phyloP scores from a whole-genome alignment of 805 yeast genomes.

The Candida maesae region DNA sequence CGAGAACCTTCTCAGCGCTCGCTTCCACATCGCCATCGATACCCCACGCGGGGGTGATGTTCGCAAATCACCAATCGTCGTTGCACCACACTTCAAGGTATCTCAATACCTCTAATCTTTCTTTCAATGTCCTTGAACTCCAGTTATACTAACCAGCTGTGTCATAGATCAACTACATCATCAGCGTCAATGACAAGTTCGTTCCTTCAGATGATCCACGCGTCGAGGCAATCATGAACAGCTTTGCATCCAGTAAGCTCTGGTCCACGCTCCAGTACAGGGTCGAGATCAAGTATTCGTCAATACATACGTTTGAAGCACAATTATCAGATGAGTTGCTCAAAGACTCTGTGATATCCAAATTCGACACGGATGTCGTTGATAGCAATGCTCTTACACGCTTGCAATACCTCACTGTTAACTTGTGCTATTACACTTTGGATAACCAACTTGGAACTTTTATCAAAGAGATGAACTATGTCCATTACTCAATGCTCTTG shows the following conservation, averaged over 20 bases:
- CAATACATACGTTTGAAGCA: constrained; percentile 12
- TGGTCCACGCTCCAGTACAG: constrained; percentile 7
- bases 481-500: constrained; percentile 10
- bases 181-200: constrained; percentile 13
- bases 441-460: not conserved
- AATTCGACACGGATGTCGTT: constrained; percentile 8
- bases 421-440: constrained; percentile 10
- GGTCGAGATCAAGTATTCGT: constrained; percentile 9
- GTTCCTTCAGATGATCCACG: constrained; percentile 10
- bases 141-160: too few relatives aligned
- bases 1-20: constrained; percentile 4
- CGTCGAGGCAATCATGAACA: constrained; percentile 8
- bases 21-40: constrained; percentile 8
- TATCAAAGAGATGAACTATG: constrained; percentile 7
- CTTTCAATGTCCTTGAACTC: too few relatives aligned
- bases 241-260: not conserved
- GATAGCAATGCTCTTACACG: constrained; percentile 3
- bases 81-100: constrained; percentile 12
- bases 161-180: constrained; percentile 10
- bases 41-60: not conserved
- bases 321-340: constrained; percentile 7
- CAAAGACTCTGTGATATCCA: constrained; percentile 6
- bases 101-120: not conserved
- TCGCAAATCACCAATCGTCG: constrained; percentile 6
- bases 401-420: constrained; percentile 6